Conservation (phyloP, 2,329 filamentous ascomycete genomes). For the Thyridium curvatum region DNA sequence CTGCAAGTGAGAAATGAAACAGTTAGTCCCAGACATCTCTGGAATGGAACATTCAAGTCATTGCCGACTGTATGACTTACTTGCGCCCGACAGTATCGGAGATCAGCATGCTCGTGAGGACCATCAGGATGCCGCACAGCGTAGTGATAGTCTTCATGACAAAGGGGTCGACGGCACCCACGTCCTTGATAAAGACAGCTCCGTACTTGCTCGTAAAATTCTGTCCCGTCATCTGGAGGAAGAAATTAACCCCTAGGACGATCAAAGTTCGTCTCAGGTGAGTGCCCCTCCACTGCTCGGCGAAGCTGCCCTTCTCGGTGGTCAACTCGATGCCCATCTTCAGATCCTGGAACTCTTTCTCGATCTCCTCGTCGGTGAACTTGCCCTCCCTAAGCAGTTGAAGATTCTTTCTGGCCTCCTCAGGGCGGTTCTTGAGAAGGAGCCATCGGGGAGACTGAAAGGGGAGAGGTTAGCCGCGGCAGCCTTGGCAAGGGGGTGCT, state of each 20-base stretch:
- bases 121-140: no score
- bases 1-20: not conserved
- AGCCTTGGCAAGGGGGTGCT: no score
- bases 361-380: constrained; percentile 4
- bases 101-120: constrained; percentile 1
- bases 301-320: not conserved
- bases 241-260: constrained; percentile 19
- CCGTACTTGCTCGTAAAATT: constrained; percentile 21
- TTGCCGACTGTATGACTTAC: no score
- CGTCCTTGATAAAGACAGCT: constrained; percentile 18
- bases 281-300: constrained; percentile 9
- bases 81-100: constrained; percentile 6
- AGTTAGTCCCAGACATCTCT: no score
- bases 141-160: constrained; percentile 7
- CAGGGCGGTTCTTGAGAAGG: constrained; percentile 9
- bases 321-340: not conserved
- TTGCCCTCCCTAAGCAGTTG: constrained; percentile 7
- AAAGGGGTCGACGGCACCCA: constrained; percentile 21
- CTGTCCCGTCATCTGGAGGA: constrained; percentile 21
- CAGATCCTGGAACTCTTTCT: constrained; percentile 2
- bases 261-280: constrained; percentile 13
- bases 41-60: no score
- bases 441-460: constrained; percentile 17
- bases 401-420: constrained; percentile 5
- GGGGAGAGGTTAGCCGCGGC: no score